phyloP scores from a whole-genome alignment of 495 filamentous ascomycete genomes.

The Oidiodendron maius region DNA sequence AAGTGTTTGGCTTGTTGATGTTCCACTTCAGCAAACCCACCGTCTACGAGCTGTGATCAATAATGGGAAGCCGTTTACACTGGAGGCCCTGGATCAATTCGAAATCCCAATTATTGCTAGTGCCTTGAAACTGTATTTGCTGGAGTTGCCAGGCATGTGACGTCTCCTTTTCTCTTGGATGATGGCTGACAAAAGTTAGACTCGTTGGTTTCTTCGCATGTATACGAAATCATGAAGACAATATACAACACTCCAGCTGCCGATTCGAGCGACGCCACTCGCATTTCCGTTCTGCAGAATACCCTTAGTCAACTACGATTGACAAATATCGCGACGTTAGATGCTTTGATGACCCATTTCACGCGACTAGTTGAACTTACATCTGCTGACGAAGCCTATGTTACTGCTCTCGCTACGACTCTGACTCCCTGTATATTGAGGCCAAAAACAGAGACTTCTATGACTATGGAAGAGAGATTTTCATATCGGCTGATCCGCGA shows the following conservation, averaged over 20 bases:
- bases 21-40: conserved; percentile 80
- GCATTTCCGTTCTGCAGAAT: conserved; percentile 89
- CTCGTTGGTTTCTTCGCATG: conserved; percentile 93
- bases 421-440: conserved; percentile 86
- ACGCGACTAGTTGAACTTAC: conserved; percentile 95
- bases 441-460: conserved; percentile 73
- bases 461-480: conserved; percentile 94
- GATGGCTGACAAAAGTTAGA: conserved; percentile 45
- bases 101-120: conserved; percentile 92
- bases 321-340: conserved; percentile 96
- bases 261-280: conserved; percentile 58
- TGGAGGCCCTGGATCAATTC: conserved; percentile 74
- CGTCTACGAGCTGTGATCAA: conserved; percentile 77
- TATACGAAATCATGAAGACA: conserved; percentile 97
- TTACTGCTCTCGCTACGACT: conserved; percentile 67
- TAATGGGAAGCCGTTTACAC: conserved; percentile 75
- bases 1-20: conserved; percentile 90
- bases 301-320: conserved; percentile 91
- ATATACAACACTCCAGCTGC: conserved; percentile 85
- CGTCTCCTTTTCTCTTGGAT: not conserved
- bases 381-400: conserved; percentile 85
- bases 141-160: conserved; percentile 86
- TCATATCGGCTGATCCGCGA: conserved; percentile 89
- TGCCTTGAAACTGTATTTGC: conserved; percentile 88
- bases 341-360: conserved; percentile 97